Base-by-base conservation (phyloP, 2,329 filamentous ascomycete species). In the Diaporthe sp. region DNA sequence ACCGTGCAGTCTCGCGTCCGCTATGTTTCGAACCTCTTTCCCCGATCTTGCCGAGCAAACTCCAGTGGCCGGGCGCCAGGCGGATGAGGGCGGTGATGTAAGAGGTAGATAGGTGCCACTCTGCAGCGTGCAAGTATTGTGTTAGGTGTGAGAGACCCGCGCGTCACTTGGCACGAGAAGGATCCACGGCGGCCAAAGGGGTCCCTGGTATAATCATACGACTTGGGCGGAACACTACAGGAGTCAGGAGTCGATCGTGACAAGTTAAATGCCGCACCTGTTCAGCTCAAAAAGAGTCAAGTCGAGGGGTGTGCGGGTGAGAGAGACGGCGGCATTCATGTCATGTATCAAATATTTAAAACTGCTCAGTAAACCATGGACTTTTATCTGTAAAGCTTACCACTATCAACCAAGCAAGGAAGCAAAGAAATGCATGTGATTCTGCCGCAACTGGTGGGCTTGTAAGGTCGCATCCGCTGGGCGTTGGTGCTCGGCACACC, bases 391-490 rank as follows among this genome's bases (percentile, higher is more conserved):
- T 60, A 17, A 60, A 60, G 19, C 57, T 61, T 45, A 28, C 15
- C 7, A 9, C 35, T 42, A 13, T 42, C 35, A 61, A 61, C 17
- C 58, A 30, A 45, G 38, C 35, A 60, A 10, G 17, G 33, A 42
- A 19, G 33, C 50, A 38, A 42, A 2, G 40, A 42, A 45, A 73
- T 42, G 71, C 71, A 73, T 73, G 71, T 73, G 71, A 73, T 68
- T 28, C 19, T 68, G 60, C 45, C 28, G 25, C 35, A 54, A 19
- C 64, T 25, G 45, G 13, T 47, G 60, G 64, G 45, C 42, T 10
- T 52, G 64, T 10, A 33, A 33, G 28, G 40, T 50, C 28, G 22
- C 40, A 50, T 66, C 40, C 60, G 25, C 25, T 50, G 38, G 60
- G 25, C 17, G 19, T 17, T 67, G 45, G 10, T 47, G 42, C 40